phyloP scores from a whole-genome alignment of 305 asterid genomes.

The Fraxinus greggii region DNA sequence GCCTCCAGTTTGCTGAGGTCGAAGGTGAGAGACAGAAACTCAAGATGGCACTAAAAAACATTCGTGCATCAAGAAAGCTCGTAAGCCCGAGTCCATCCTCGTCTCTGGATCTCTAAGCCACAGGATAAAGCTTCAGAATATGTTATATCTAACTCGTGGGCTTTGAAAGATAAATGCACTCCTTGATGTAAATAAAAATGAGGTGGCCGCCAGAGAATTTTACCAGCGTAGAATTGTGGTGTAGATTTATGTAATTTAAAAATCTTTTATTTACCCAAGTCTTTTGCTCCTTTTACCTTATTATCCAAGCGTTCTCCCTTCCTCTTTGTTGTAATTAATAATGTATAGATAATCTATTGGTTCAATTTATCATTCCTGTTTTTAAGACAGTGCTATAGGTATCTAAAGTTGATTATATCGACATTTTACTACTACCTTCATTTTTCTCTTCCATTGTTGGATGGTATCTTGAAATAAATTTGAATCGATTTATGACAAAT shows the following conservation, averaged over 20 bases:
- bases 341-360: conserved; percentile 33
- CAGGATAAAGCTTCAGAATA: conserved; percentile 9
- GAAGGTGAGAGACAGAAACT: conserved; percentile 97
- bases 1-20: conserved; percentile 97
- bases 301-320: background rate
- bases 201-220: conserved; percentile 26
- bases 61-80: conserved; percentile 56
- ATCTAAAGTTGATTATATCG: background rate
- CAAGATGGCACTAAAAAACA: conserved; percentile 77
- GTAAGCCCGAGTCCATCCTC: conserved; percentile 42
- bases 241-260: conserved; percentile 30
- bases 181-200: conserved; percentile 34
- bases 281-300: background rate
- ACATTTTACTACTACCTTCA: background rate
- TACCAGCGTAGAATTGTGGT: conserved; percentile 20
- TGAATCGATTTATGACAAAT: background rate
- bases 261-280: conserved; percentile 13
- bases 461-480: background rate
- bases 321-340: conserved; percentile 32
- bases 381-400: background rate
- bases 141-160: background rate
- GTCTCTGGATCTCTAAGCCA: conserved; percentile 37
- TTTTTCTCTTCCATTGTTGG: background rate
- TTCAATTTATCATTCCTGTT: conserved; percentile 16
- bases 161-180: background rate